A percentile compares a stretch with the other conserved stretches of the same genome.
These are phyloP conservation scores for Wickerhamomyces canadensis DNA, from an alignment of 805 yeast genomes.

Conservation along the genomic window DNA sequence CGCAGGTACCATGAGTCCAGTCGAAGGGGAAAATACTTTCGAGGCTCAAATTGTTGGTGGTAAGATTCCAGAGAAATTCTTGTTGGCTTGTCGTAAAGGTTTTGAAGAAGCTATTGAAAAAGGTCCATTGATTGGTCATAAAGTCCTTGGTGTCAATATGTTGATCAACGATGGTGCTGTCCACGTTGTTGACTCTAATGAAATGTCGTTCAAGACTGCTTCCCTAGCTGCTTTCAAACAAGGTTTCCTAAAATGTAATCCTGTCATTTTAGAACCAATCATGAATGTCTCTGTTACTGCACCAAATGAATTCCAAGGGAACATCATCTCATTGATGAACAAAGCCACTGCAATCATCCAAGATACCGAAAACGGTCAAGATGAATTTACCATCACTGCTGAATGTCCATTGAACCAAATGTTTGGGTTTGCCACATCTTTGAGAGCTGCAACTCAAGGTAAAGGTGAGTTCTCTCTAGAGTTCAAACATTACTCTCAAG, in stretches of 20 bases:
- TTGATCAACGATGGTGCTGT: slow-evolving; percentile 94
- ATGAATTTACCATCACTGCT: slow-evolving; percentile 88
- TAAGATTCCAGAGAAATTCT: slow-evolving; percentile 89
- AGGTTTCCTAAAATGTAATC: slow-evolving; percentile 78
- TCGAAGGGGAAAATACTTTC: slow-evolving; percentile 67
- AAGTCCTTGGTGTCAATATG: slow-evolving; percentile 90
- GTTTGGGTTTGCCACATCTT: slow-evolving; percentile 93
- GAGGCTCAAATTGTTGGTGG: slow-evolving; percentile 93
- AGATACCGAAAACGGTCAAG: slow-evolving; percentile 91
- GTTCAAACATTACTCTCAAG: slow-evolving; percentile 87
- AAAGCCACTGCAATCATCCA: slow-evolving; percentile 87
- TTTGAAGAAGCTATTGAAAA: slow-evolving; percentile 91
- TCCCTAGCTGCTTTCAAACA: slow-evolving; percentile 88
- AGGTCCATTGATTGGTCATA: slow-evolving; percentile 96
- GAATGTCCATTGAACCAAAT: slow-evolving; percentile 95
- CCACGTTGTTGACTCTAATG: slow-evolving; percentile 96
- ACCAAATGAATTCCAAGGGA: slow-evolving; percentile 94
- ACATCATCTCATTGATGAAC: slow-evolving; percentile 85
- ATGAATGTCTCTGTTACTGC: slow-evolving; percentile 92
- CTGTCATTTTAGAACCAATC: slow-evolving; percentile 92
- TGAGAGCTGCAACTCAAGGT: slow-evolving; percentile 97
- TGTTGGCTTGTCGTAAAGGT: slow-evolving; percentile 91
- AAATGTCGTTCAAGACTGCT: slow-evolving; percentile 91
- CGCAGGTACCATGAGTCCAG: slow-evolving; percentile 70
- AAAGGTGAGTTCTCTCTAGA: slow-evolving; percentile 97